Evolutionary conservation across 306 rosid species (phyloP).

Genomic region (Casuarina glauca): DNA sequence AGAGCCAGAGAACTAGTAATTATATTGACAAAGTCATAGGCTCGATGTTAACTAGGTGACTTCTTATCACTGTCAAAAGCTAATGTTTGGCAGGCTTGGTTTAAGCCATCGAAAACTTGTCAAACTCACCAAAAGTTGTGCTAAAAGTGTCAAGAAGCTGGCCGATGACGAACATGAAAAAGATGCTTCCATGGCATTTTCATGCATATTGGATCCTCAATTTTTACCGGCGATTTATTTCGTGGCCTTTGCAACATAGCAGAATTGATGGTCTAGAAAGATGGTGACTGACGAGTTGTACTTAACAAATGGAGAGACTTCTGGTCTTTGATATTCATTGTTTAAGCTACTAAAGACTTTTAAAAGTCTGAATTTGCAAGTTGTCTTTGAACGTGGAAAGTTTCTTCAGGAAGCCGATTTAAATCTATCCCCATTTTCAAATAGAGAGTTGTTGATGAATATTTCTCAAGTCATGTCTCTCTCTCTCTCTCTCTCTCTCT

Average conservation of each 20-base stretch:
- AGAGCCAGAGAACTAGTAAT: too few relatives aligned
- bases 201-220: not conserved
- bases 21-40: too few relatives aligned
- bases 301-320: not conserved
- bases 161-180: too few relatives aligned
- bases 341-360: too few relatives aligned
- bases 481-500: too few relatives aligned
- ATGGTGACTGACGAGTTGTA: not conserved
- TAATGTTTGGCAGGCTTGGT: too few relatives aligned
- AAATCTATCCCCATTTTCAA: not conserved
- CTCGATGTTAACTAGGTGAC: too few relatives aligned
- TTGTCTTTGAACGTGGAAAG: not conserved
- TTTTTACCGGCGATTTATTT: not conserved
- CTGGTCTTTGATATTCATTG: not conserved
- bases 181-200: not conserved
- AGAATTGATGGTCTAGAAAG: not conserved
- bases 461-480: not conserved
- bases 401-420: not conserved
- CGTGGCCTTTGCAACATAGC: not conserved
- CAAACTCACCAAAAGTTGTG: too few relatives aligned
- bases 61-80: too few relatives aligned
- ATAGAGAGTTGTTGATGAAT: not conserved
- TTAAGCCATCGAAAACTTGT: too few relatives aligned
- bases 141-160: too few relatives aligned
- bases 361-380: too few relatives aligned